phyloP scores from a whole-genome alignment of 2,329 filamentous ascomycete genomes.

The Fusarium sterilihyphosum region DNA sequence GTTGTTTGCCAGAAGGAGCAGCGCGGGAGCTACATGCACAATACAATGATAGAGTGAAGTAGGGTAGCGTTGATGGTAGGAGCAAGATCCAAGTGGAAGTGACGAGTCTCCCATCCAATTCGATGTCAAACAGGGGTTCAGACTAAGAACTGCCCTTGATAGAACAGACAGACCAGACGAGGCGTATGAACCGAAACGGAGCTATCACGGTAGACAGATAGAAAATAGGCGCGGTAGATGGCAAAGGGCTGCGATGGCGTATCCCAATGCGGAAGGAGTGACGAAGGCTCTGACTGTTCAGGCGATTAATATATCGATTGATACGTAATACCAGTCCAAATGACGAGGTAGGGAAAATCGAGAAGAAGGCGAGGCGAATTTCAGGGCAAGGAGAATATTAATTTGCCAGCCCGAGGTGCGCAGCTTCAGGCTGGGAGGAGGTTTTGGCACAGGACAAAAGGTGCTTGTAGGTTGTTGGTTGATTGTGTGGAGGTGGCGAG shows the following conservation, averaged over 20 bases:
- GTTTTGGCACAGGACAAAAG: not conserved
- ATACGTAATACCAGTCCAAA: not conserved
- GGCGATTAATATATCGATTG: slow-evolving; percentile 5
- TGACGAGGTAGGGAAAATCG: not conserved
- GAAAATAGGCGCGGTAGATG: not conserved
- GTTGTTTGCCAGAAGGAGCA: slow-evolving; percentile 6
- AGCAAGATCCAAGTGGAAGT: not conserved
- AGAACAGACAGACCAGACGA: not conserved
- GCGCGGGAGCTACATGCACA: not conserved
- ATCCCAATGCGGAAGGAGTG: slow-evolving; percentile 23
- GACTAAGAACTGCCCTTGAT: not conserved
- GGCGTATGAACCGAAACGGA: slow-evolving; percentile 1
- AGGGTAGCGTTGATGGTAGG: not conserved
- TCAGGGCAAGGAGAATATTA: not conserved
- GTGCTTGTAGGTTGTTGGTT: not conserved
- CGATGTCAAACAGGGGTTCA: slow-evolving; percentile 23
- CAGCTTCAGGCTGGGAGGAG: slow-evolving; percentile 15
- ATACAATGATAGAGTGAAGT: not conserved
- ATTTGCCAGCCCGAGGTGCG: slow-evolving; percentile 1
- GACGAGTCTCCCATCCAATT: slow-evolving; percentile 3
- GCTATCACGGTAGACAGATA: slow-evolving; percentile 9
- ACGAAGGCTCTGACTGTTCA: slow-evolving; percentile 15
- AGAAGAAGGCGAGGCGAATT: not conserved
- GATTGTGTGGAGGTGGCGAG: slow-evolving; percentile 42
- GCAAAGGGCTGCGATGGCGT: slow-evolving; percentile 2